phyloP scores from a whole-genome alignment of 371 early-diverging fungal species.

The Lichtheimia ornata region DNA sequence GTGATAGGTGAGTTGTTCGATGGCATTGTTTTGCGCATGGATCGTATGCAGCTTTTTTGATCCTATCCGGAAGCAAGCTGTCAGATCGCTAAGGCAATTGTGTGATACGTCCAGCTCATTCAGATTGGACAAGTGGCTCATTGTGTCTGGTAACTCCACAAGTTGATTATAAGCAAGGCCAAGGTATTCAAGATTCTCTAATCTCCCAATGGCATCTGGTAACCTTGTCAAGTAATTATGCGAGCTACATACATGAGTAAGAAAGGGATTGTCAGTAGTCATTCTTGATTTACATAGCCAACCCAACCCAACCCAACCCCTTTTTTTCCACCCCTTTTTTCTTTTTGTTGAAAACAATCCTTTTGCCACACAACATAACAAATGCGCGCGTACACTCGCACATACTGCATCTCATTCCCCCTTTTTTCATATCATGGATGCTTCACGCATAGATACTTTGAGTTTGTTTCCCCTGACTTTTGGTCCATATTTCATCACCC shows the following conservation, averaged over 20 bases:
- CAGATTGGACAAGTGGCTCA: constrained; percentile 66
- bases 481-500: too few relatives aligned
- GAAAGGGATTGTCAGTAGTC: constrained; percentile 5
- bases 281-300: neutral
- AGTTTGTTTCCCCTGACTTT: too few relatives aligned
- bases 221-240: constrained; percentile 8
- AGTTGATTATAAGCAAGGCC: constrained; percentile 31
- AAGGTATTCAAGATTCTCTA: constrained; percentile 55
- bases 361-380: too few relatives aligned
- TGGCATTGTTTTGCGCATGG: constrained; percentile 51
- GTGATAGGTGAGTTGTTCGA: constrained; percentile 57
- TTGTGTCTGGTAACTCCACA: constrained; percentile 58
- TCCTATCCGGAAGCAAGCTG: constrained; percentile 46
- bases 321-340: neutral
- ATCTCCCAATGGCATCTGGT: constrained; percentile 62
- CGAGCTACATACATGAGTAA: constrained; percentile 14
- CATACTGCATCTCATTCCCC: neutral
- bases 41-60: constrained; percentile 34
- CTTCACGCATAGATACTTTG: too few relatives aligned
- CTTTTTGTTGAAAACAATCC: constrained; percentile 2
- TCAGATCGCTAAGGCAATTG: constrained; percentile 56
- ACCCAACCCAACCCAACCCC: neutral
- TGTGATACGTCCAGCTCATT: constrained; percentile 64
- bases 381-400: neutral
- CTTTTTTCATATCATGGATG: neutral